Base-by-base conservation (phyloP, 192 early-diverging fungal genomes). In the Coemansia sp. region DNA sequence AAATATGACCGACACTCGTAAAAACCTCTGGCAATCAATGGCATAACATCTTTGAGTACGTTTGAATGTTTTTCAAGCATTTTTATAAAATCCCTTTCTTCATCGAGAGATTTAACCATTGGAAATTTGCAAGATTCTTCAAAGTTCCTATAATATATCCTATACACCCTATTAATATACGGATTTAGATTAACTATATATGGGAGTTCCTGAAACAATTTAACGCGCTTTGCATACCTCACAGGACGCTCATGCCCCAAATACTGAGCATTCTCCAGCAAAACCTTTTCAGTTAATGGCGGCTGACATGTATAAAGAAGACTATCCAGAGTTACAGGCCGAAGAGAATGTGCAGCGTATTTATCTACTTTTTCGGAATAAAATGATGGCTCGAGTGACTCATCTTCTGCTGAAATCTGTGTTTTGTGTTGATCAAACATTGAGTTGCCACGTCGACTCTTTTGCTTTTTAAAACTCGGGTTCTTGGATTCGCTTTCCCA, bases 101-200 rank as follows among this genome's bases (percentile, higher is more conserved):
- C 64, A 42, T 62, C 58, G 11, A 61, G 39, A 9, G 73, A 65
- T 10, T 59, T 49, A 1, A 85, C 77, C 37, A 39, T 32, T 1
- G 90, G 85, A 30, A 83, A 79, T 2, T 62, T 40, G 3, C 69
- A 71, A 1, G 92, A 64, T 15, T 52, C 74, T 35, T 83, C 82
- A 60, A 89, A 85, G 22, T 88, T 83, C 28, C 79, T 65, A 46
- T 74, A 81, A 49, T 88, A 90, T 1, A 89, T 74, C 25, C 80
- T 53, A 64, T 93, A 93, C 9, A 92, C 80, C 22, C 58, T 54
- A 43, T 84, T 77, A 49, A 97, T 89, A 54, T 87, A 76, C 0
- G 94, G 94, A 56, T 97, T 97, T 25, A 89, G 85, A 41, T 89
- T 92, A 28, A 97, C 92, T 45, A 97, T 97, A 57, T 87, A 94